A percentile compares a stretch with the other conserved stretches of the same genome.
Evolutionary conservation across 1,284 basidiomycete species (phyloP).

Genomic region (Moesziomyces sp.): DNA sequence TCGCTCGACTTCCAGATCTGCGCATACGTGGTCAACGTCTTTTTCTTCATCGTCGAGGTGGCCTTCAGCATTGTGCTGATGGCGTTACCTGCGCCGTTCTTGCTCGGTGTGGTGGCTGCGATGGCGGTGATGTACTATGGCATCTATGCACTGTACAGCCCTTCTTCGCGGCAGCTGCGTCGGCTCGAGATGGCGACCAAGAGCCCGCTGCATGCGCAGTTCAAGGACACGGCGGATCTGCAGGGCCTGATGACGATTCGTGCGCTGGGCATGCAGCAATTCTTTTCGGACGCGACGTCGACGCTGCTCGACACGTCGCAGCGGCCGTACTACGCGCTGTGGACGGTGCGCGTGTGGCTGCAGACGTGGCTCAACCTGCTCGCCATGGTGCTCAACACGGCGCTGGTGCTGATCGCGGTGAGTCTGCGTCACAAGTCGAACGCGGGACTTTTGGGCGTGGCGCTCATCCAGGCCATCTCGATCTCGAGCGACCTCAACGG

Average conservation of each 20-base stretch:
- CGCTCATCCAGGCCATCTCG: constrained; percentile 54
- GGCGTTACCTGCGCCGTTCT: constrained; percentile 25
- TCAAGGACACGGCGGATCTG: constrained; percentile 27
- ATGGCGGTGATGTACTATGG: constrained; percentile 9
- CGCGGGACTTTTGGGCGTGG: constrained; percentile 61
- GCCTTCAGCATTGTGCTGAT: constrained; percentile 19
- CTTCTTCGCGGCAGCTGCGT: constrained; percentile 37
- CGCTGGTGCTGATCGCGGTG: constrained; percentile 39
- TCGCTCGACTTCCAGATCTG: constrained; percentile 30
- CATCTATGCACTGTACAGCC: constrained; percentile 36
- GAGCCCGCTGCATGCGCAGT: constrained; percentile 29
- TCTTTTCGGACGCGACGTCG: constrained; percentile 12
- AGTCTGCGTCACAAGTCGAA: constrained; percentile 18
- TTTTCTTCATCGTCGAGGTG: constrained; percentile 11
- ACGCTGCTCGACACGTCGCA: constrained; percentile 27
- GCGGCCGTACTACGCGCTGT: constrained; percentile 32
- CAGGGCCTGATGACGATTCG: constrained; percentile 40
- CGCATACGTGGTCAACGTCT: constrained; percentile 7
- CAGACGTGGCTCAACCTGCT: constrained; percentile 29
- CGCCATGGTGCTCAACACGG: constrained; percentile 30
- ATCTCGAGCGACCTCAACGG: constrained; percentile 35
- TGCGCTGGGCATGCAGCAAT: constrained; percentile 20
- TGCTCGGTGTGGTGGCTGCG: constrained; percentile 13
- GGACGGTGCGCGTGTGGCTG: constrained; percentile 43
- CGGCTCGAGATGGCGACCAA: constrained; percentile 47